Percentiles rank a stretch among this genome's conserved stretches.
Evolutionary conservation across 2,329 filamentous ascomycete genomes (phyloP).

Genomic region (Ceratocystis lukuohia): DNA sequence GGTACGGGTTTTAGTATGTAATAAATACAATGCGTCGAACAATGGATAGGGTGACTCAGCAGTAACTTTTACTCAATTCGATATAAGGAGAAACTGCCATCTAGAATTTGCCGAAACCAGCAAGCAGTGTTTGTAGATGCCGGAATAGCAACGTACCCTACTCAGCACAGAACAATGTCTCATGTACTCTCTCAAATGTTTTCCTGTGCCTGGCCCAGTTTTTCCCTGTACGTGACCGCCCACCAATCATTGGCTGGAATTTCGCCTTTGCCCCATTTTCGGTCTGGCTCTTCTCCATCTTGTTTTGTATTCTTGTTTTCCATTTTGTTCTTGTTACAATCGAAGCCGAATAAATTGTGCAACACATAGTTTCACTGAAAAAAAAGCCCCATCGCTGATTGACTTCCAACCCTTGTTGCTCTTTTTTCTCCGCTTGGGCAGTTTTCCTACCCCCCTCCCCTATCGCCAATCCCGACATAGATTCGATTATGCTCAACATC

Average conservation of each 20-base stretch:
- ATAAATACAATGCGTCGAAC: too few species aligned
- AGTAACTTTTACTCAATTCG: neutral
- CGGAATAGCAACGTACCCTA: neutral
- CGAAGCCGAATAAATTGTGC: neutral
- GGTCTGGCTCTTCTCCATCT: neutral
- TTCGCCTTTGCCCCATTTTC: conserved; percentile 1
- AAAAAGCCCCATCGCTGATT: neutral
- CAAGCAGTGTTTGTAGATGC: neutral
- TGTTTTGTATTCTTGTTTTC: neutral
- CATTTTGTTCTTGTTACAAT: neutral
- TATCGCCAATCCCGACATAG: neutral
- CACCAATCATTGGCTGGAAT: neutral
- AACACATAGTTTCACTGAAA: neutral
- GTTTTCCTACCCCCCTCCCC: neutral
- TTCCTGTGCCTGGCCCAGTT: neutral
- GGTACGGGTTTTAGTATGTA: too few species aligned
- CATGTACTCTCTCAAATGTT: neutral
- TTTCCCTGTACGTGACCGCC: neutral
- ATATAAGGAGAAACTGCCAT: too few species aligned
- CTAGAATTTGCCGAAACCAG: too few species aligned
- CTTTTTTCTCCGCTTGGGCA: neutral
- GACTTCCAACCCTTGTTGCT: neutral
- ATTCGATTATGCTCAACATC: conserved; percentile 11
- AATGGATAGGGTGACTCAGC: neutral
- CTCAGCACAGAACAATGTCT: neutral